Conservation (phyloP, 2,329 filamentous ascomycete genomes). For the Chlorencoelia australis region DNA sequence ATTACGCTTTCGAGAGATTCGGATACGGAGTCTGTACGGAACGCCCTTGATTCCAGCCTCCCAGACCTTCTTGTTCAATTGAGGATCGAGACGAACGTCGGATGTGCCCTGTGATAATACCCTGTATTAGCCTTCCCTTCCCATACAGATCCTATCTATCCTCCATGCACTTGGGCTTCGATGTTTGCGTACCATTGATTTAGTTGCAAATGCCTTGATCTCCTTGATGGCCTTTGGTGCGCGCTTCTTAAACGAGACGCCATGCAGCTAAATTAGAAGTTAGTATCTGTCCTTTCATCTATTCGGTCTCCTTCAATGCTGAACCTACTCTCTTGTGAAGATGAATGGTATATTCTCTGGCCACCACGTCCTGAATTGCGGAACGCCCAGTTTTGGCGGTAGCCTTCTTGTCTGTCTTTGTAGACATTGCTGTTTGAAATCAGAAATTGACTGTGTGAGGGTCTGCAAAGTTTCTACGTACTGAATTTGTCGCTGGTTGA, state of each 20-base stretch:
- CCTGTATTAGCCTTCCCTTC: no score
- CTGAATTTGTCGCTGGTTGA: no score
- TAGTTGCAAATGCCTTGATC: slow-evolving; percentile 87
- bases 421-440: slow-evolving; percentile 49
- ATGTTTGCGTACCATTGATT: slow-evolving; percentile 76
- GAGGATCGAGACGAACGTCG: slow-evolving; percentile 96
- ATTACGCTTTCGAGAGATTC: slow-evolving; percentile 99
- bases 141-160: no score
- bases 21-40: slow-evolving; percentile 90
- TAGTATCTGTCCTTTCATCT: slow-evolving; percentile 39
- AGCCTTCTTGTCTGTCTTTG: slow-evolving; percentile 57
- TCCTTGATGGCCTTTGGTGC: slow-evolving; percentile 98
- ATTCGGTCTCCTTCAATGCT: slow-evolving; percentile 6
- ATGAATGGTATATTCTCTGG: slow-evolving; percentile 99
- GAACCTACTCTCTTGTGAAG: slow-evolving; percentile 95
- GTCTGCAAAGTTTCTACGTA: no score
- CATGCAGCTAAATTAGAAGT: slow-evolving; percentile 67
- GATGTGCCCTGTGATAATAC: slow-evolving; percentile 65
- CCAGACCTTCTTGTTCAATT: slow-evolving; percentile 99
- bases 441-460: no score
- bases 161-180: no score
- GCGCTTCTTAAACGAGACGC: slow-evolving; percentile 98
- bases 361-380: slow-evolving; percentile 97
- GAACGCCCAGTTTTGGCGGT: slow-evolving; percentile 68
- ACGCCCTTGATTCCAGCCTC: slow-evolving; percentile 98